Base-by-base conservation (phyloP, 768 basidiomycete species). In the Gautieria morchelliformis region DNA sequence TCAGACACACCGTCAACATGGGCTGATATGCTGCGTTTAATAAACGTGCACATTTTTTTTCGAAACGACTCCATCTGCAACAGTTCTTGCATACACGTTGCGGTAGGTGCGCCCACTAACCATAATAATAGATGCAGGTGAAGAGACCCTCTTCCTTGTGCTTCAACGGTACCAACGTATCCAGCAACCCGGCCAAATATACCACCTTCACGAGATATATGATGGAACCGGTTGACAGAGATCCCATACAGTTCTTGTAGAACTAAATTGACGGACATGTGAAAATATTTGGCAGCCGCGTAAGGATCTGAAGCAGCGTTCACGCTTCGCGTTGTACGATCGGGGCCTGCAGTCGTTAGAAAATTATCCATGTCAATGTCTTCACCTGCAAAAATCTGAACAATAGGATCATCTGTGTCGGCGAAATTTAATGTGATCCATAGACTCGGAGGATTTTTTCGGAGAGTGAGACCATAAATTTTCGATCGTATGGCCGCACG, bases 401-500 rank as follows among this genome's bases (percentile, higher is more conserved):
- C 74, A 20, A 77, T 68, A 0, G 76, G 77, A 59, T 77, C 74
- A 39, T 74, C n/a, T n/a, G n/a, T n/a, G n/a, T n/a, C n/a, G n/a
- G n/a, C n/a, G n/a, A n/a, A n/a, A n/a, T n/a, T n/a, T n/a, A n/a
- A n/a, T n/a, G n/a, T n/a, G n/a, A n/a, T n/a, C n/a, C n/a, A n/a
- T n/a, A n/a, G n/a, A n/a, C n/a, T n/a, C n/a, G n/a, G n/a, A n/a
- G n/a, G n/a, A n/a, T n/a, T n/a, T n/a, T n/a, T n/a, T n/a, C n/a
- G n/a, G n/a, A n/a, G n/a, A n/a, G n/a, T n/a, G n/a, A n/a, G n/a
- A n/a, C n/a, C n/a, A n/a, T n/a, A n/a, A n/a, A n/a, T n/a, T n/a
- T n/a, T n/a, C n/a, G n/a, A n/a, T n/a, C n/a, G n/a, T n/a, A n/a
- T n/a, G n/a, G n/a, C n/a, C n/a, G n/a, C n/a, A n/a, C n/a, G n/a